phyloP scores from a whole-genome alignment of 352 stramenopile genomes.

The Phytophthora sp. region DNA sequence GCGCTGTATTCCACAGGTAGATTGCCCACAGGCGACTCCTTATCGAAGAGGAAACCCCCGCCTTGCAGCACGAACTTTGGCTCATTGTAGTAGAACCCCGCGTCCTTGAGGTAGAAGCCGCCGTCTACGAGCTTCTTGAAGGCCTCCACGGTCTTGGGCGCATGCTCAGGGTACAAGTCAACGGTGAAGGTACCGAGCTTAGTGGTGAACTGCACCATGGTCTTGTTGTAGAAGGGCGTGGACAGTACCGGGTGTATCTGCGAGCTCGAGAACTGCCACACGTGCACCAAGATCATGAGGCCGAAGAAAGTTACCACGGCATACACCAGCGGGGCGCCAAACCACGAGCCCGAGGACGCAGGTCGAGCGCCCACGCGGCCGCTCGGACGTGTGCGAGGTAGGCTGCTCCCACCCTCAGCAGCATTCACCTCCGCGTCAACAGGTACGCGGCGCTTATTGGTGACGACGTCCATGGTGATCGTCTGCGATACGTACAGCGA shows the following conservation, averaged over 20 bases:
- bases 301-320: constrained; percentile 56
- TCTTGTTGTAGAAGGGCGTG: constrained; percentile 78
- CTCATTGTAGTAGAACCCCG: constrained; percentile 88
- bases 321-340: constrained; percentile 48
- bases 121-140: constrained; percentile 71
- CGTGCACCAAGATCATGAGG: constrained; percentile 63
- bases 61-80: constrained; percentile 82
- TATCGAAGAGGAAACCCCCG: constrained; percentile 75
- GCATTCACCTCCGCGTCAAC: constrained; percentile 27
- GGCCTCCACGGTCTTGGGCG: constrained; percentile 72
- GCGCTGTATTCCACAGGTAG: constrained; percentile 85
- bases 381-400: constrained; percentile 5
- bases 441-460: constrained; percentile 40
- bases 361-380: constrained; percentile 4
- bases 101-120: constrained; percentile 74
- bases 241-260: constrained; percentile 50
- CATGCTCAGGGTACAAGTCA: constrained; percentile 81
- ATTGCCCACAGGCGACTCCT: constrained; percentile 68
- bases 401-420: constrained; percentile 14
- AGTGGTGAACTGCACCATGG: constrained; percentile 83
- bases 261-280: constrained; percentile 69
- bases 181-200: constrained; percentile 81
- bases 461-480: constrained; percentile 28
- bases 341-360: constrained; percentile 36
- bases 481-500: constrained; percentile 2